A percentile compares a stretch with the other conserved stretches of the same genome.
phyloP scores from a whole-genome alignment of 805 yeast genomes.

The Sungouiella thailandica region DNA sequence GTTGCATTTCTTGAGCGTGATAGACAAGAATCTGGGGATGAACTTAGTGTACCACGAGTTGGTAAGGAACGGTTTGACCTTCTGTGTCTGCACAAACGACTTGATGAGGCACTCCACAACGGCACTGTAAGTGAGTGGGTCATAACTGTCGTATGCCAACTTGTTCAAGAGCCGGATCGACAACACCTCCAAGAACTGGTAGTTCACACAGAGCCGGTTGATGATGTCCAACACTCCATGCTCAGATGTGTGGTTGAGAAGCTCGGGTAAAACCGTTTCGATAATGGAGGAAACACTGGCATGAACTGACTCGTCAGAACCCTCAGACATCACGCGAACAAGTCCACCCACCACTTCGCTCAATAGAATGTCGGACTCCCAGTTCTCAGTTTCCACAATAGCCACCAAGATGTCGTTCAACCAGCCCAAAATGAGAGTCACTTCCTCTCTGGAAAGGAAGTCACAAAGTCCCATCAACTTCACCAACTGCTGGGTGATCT shows the following conservation, averaged over 20 bases:
- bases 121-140: slow-evolving; percentile 6
- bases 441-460: slow-evolving; percentile 51
- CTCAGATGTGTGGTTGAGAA: slow-evolving; percentile 29
- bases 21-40: slow-evolving; percentile 33
- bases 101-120: slow-evolving; percentile 15
- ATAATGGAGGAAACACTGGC: slow-evolving; percentile 35
- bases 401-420: slow-evolving; percentile 51
- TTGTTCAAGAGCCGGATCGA: slow-evolving; percentile 41
- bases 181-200: slow-evolving; percentile 40
- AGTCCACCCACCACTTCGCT: slow-evolving; percentile 53
- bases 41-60: slow-evolving; percentile 41
- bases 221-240: slow-evolving; percentile 18
- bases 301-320: slow-evolving; percentile 12
- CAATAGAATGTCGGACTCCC: slow-evolving; percentile 45
- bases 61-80: slow-evolving; percentile 30
- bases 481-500: slow-evolving; percentile 61
- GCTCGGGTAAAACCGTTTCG: slow-evolving; percentile 26
- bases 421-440: slow-evolving; percentile 58
- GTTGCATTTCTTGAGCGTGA: slow-evolving; percentile 8
- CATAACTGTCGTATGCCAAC: slow-evolving; percentile 18
- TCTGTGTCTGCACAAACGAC: slow-evolving; percentile 25
- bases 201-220: slow-evolving; percentile 33
- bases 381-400: slow-evolving; percentile 22
- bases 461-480: slow-evolving; percentile 47
- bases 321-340: slow-evolving; percentile 36